A percentile compares a stretch with the other conserved stretches of the same genome.
Conservation (phyloP, 306 rosid genomes). For the Sphenostylis stenocarpa region DNA sequence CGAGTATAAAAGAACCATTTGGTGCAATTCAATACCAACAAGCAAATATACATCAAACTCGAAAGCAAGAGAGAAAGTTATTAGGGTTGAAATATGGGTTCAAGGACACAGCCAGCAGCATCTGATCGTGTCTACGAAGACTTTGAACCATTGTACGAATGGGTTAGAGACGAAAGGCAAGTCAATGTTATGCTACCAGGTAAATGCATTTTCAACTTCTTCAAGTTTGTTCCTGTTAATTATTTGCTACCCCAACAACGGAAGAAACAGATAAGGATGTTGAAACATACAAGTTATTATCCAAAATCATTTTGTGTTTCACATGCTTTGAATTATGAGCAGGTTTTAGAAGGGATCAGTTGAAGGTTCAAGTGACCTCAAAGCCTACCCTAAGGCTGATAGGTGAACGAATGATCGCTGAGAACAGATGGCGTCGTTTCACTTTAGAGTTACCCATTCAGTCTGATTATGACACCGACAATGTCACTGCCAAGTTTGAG, state of each 20-base stretch:
- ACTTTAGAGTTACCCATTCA: conserved; percentile 49
- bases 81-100: background rate
- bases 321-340: background rate
- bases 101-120: conserved; percentile 16
- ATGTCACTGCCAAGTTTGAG: conserved; percentile 57
- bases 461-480: conserved; percentile 38
- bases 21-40: background rate
- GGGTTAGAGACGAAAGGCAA: conserved; percentile 38
- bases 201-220: conserved; percentile 6
- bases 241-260: background rate
- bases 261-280: background rate
- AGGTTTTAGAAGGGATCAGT: conserved; percentile 57
- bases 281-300: too few species aligned
- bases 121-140: conserved; percentile 45
- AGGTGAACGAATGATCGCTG: conserved; percentile 44
- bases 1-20: conserved; percentile 31
- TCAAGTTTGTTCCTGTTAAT: too few species aligned
- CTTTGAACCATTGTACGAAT: conserved; percentile 48
- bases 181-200: conserved; percentile 57
- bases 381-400: conserved; percentile 37
- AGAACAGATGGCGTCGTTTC: conserved; percentile 54
- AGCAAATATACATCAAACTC: conserved; percentile 17
- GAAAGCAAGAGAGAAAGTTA: background rate
- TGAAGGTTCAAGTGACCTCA: conserved; percentile 64
- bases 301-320: background rate